These are phyloP conservation scores for Trypanosoma cruzi DNA, from an alignment of 208 protist genomes.

Conservation along the genomic window DNA sequence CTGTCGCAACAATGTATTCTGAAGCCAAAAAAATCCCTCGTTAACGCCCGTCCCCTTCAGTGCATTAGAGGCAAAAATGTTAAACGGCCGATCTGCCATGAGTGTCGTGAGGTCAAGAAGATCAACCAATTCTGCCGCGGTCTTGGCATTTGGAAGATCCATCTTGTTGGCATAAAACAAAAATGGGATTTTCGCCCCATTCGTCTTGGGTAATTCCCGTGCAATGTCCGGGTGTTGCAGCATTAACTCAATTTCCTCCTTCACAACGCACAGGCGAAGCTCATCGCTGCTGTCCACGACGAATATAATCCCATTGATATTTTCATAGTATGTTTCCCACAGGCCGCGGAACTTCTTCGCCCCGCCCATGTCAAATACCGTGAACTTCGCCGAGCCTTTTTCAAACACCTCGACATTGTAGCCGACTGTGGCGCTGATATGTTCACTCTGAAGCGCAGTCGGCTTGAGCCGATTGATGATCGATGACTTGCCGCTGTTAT, in stretches of 20 bases:
- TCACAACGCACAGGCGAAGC: slow-evolving; percentile 86
- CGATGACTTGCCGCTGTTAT: slow-evolving; percentile 97
- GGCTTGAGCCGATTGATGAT: slow-evolving; percentile 98
- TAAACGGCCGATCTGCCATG: slow-evolving; percentile 75
- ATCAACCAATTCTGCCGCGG: slow-evolving; percentile 76
- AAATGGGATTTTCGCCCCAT: slow-evolving; percentile 47
- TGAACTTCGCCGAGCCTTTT: slow-evolving; percentile 96
- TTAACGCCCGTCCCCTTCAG: slow-evolving; percentile 59
- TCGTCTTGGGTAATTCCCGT: slow-evolving; percentile 17
- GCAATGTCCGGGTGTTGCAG: slow-evolving; percentile 62
- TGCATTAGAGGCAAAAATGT: slow-evolving; percentile 85
- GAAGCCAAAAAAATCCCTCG: slow-evolving; percentile 81
- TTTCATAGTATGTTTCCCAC: slow-evolving; percentile 98
- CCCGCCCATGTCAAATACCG: slow-evolving; percentile 98
- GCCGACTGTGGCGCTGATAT: slow-evolving; percentile 97
- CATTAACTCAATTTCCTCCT: slow-evolving; percentile 86
- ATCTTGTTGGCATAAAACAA: slow-evolving; percentile 94
- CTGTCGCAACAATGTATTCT: slow-evolving; percentile 44
- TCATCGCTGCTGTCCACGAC: slow-evolving; percentile 93
- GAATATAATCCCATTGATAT: slow-evolving; percentile 94
- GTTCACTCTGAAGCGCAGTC: slow-evolving; percentile 85
- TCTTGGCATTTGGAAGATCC: slow-evolving; percentile 87
- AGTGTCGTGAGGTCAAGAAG: slow-evolving; percentile 70
- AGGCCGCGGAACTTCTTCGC: slow-evolving; percentile 97
- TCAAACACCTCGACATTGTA: slow-evolving; percentile 92